phyloP scores from a whole-genome alignment of 1,139 yeast species.

The Pneumocystis murina region DNA sequence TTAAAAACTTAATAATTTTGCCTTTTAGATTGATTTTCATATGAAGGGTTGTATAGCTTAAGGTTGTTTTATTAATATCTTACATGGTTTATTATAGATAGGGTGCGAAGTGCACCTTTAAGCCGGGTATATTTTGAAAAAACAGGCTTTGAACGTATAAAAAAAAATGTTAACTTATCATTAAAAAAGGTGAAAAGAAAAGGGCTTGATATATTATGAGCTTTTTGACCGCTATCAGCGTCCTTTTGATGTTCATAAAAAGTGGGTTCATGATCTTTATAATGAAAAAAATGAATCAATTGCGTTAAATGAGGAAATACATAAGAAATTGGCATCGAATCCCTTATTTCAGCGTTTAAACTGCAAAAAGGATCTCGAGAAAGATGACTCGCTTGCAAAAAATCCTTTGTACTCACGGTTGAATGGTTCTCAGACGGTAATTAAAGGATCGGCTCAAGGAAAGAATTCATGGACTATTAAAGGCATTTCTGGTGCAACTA shows the following conservation, averaged over 20 bases:
- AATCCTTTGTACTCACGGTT: conserved; percentile 12
- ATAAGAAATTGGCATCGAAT: neutral
- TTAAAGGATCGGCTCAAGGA: neutral
- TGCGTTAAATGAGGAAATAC: neutral
- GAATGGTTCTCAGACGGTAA: conserved; percentile 6
- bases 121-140: neutral
- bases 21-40: neutral
- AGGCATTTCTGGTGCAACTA: conserved; percentile 11
- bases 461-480: conserved; percentile 10
- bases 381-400: conserved; percentile 6
- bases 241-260: conserved; percentile 10
- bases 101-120: neutral
- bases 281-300: neutral
- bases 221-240: conserved; percentile 10
- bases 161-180: neutral
- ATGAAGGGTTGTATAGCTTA: neutral
- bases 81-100: neutral
- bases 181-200: neutral
- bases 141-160: neutral
- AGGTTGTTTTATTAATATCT: neutral
- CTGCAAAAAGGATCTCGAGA: neutral
- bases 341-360: neutral
- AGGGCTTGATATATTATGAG: neutral
- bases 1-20: neutral
- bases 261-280: neutral